phyloP scores from a whole-genome alignment of 768 basidiomycete genomes.

The Agaricus subrufescens region DNA sequence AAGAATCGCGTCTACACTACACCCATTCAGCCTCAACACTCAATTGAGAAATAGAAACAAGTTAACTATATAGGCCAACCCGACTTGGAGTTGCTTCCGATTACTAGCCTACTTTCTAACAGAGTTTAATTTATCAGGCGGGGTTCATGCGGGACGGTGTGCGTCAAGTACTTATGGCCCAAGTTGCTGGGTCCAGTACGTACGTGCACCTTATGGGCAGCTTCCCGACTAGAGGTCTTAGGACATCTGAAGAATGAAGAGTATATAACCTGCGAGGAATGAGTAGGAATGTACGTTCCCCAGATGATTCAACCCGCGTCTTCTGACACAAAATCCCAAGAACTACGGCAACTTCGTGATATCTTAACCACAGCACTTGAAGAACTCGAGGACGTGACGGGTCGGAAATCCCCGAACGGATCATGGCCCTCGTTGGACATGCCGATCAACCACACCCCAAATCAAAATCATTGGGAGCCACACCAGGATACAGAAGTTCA shows the following conservation, averaged over 20 bases:
- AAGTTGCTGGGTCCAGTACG: too few relatives aligned
- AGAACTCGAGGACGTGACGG: not conserved
- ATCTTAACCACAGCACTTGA: not conserved
- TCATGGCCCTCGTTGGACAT: constrained; percentile 2
- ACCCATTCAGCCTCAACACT: too few relatives aligned
- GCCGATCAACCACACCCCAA: not conserved
- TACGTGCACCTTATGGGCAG: not conserved
- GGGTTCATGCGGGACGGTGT: too few relatives aligned
- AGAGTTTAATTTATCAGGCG: too few relatives aligned
- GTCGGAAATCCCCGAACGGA: not conserved
- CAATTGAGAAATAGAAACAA: too few relatives aligned
- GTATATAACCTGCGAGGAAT: not conserved
- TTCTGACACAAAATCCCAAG: not conserved
- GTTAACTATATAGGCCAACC: too few relatives aligned
- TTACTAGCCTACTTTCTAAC: too few relatives aligned
- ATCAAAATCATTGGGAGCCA: not conserved
- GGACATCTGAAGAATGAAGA: not conserved
- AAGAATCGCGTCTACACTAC: too few relatives aligned
- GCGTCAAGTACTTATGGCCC: too few relatives aligned
- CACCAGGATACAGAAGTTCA: constrained; percentile 2
- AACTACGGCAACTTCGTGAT: constrained; percentile 1
- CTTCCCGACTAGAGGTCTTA: not conserved
- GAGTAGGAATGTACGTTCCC: too few relatives aligned
- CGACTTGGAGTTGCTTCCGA: too few relatives aligned
- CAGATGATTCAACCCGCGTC: too few relatives aligned